These are phyloP conservation scores for Cytidiella melzeri DNA, from an alignment of 768 basidiomycete genomes.

Conservation along the genomic window DNA sequence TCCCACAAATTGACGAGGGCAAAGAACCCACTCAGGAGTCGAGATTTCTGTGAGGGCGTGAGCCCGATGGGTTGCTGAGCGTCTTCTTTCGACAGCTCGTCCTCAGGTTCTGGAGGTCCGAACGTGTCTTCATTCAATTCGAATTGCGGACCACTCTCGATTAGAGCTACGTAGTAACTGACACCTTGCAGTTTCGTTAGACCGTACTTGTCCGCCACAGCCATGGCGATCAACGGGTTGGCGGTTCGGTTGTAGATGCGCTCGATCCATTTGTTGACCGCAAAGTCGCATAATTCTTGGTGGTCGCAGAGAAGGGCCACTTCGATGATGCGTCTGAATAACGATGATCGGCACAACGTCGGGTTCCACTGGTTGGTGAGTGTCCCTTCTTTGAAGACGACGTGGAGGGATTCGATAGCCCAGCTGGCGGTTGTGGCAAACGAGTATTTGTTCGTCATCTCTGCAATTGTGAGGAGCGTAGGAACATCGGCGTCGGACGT, in stretches of 20 bases:
- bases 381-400: not conserved
- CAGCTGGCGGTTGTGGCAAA: constrained; percentile 31
- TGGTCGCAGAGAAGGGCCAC: constrained; percentile 29
- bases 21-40: constrained; percentile 31
- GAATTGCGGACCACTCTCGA: constrained; percentile 2
- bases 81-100: not conserved
- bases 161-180: constrained; percentile 26
- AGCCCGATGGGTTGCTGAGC: constrained; percentile 13
- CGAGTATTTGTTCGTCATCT: constrained; percentile 35
- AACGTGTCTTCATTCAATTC: not conserved
- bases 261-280: constrained; percentile 29
- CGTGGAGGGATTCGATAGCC: constrained; percentile 29
- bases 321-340: constrained; percentile 29
- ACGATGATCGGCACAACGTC: constrained; percentile 22
- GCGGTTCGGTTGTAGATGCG: constrained; percentile 27
- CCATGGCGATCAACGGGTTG: constrained; percentile 26
- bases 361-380: constrained; percentile 13
- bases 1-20: constrained; percentile 31
- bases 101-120: not conserved
- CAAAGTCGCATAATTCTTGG: constrained; percentile 19
- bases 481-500: constrained; percentile 26
- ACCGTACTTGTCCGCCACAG: constrained; percentile 24
- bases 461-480: constrained; percentile 33
- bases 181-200: constrained; percentile 25
- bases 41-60: constrained; percentile 24